phyloP scores from a whole-genome alignment of 441 rosid genomes.

The Lagerstroemia fauriei region DNA sequence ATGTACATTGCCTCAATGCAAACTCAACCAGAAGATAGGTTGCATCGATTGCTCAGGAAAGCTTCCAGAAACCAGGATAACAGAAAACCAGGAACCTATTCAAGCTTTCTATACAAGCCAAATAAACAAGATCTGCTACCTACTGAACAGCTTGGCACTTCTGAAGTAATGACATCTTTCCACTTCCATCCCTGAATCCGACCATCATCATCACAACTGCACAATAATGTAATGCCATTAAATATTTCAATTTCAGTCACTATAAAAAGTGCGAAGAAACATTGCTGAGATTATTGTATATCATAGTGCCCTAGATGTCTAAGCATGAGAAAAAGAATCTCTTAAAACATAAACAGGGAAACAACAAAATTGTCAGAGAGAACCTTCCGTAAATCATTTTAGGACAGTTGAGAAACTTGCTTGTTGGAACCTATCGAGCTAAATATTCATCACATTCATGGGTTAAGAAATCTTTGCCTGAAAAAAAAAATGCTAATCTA shows the following conservation, averaged over 20 bases:
- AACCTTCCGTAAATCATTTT: too few species aligned
- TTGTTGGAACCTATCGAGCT: too few species aligned
- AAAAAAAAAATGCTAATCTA: too few species aligned
- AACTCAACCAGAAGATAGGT: background rate
- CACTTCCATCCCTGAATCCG: conserved; percentile 85
- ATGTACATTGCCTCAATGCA: background rate
- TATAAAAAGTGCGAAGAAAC: too few species aligned
- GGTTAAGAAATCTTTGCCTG: too few species aligned
- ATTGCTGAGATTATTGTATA: too few species aligned
- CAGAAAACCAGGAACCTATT: background rate
- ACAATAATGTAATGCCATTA: conserved; percentile 7
- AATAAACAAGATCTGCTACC: conserved; percentile 41
- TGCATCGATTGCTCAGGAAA: background rate
- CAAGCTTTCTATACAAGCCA: background rate
- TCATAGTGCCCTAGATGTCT: too few species aligned
- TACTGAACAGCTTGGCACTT: conserved; percentile 43
- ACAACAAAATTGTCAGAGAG: too few species aligned
- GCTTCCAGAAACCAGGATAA: background rate
- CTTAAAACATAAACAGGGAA: too few species aligned
- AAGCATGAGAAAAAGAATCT: too few species aligned
- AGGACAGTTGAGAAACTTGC: too few species aligned
- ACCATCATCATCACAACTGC: conserved; percentile 95
- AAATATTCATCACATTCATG: too few species aligned
- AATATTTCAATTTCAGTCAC: background rate
- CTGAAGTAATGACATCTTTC: conserved; percentile 54